Evolutionary conservation across 2,329 filamentous ascomycete genomes (phyloP), one percentile per base, ranked within the genome.

Genomic region (Exophiala sp.): DNA sequence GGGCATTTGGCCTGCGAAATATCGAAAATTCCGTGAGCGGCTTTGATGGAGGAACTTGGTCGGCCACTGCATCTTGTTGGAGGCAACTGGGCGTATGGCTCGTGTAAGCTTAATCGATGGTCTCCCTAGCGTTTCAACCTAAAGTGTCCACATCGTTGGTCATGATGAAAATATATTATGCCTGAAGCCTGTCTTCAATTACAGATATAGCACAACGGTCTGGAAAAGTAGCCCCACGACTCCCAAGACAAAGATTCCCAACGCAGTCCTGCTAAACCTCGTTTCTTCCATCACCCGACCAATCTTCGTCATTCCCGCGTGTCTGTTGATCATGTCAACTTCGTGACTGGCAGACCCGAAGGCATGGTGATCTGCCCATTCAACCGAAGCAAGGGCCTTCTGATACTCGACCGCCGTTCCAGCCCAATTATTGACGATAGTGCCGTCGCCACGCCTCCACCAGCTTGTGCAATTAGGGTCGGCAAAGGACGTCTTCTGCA

Each of bases 351-450:
- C 66, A 8, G 63, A 63, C 0, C 70, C 72, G 2, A 61, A 58
- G 1, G 59, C 47, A 18, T 58, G 24, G 46, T 69, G 70, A 33
- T 70, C 65, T 11, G 61, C 40, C 69, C 68, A 71, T n/a, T 57
- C 52, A 20, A 71, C 57, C 24, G 56, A 58, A 1, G 65, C 61
- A 14, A 71, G 43, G 10, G 35, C 57, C 46, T 77, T 68, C 66
- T 84, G 81, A 63, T 83, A 84, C 46, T 79, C 73, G 0, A 83
- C 62, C 3, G 79, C 81, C 0, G 75, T 81, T 0, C 77, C 72
- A 2, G 66, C 68, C 71, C 79, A 83, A 60, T 83, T 83, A 54
- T 82, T 82, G 5, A 78, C 82, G 55, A 83, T 80, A 36, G 72
- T 58, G 0, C 80, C 80, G 0, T 75, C 72, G 0, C 72, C 71